phyloP scores from a whole-genome alignment of 2,329 filamentous ascomycete genomes.

The Balansia obtecta region DNA sequence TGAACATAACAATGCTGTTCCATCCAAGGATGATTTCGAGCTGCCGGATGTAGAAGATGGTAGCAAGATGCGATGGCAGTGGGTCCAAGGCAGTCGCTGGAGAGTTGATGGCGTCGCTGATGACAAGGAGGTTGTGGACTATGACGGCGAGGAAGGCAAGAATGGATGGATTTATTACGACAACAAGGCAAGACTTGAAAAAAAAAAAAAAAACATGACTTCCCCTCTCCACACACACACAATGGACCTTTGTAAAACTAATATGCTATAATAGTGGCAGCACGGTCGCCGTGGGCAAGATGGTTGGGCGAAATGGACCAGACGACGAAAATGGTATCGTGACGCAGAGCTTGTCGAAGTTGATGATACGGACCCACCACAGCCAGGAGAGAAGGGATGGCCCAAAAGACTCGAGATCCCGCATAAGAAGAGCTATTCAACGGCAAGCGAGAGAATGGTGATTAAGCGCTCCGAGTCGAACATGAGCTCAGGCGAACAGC shows the following conservation, averaged over 20 bases:
- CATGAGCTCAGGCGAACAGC: conserved; percentile 11
- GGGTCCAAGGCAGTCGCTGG: conserved; percentile 82
- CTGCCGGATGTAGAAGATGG: conserved; percentile 49
- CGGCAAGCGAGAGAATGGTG: conserved; percentile 25
- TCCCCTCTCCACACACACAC: too few species aligned
- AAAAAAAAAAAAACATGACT: too few species aligned
- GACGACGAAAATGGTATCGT: conserved; percentile 88
- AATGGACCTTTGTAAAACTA: conserved; percentile 6
- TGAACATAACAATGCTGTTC: conserved; percentile 76
- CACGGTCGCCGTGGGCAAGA: conserved; percentile 74
- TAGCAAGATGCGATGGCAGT: conserved; percentile 49
- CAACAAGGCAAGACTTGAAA: conserved; percentile 72
- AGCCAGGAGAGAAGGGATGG: conserved; percentile 26
- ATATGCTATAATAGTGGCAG: conserved; percentile 55
- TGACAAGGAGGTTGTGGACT: conserved; percentile 30
- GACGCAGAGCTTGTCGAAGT: conserved; percentile 90
- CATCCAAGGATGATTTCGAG: conserved; percentile 58
- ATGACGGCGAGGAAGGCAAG: conserved; percentile 47
- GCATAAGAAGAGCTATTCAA: conserved; percentile 20
- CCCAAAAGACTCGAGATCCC: conserved; percentile 10
- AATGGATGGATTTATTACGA: conserved; percentile 97
- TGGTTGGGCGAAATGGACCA: conserved; percentile 89
- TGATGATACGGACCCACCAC: conserved; percentile 17
- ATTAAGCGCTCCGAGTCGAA: conserved; percentile 14
- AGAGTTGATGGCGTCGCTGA: conserved; percentile 63